Percentiles rank a stretch among this genome's conserved stretches.
phyloP scores from a whole-genome alignment of 1,284 basidiomycete species.

The Microbotryum violaceum region DNA sequence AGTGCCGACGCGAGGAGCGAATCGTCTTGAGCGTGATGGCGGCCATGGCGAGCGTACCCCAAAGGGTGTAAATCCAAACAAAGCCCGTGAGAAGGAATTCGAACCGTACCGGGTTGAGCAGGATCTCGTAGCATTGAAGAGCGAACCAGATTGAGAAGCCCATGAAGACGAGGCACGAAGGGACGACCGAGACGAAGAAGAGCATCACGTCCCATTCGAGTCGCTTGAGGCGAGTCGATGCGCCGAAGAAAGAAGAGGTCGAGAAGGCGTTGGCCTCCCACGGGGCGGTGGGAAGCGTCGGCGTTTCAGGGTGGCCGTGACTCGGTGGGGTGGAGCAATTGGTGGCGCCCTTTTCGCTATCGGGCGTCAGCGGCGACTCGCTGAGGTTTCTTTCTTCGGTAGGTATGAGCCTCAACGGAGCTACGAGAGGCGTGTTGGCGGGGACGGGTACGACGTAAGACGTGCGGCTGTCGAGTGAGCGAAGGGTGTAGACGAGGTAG shows the following conservation, averaged over 20 bases:
- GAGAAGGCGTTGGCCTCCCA: background rate
- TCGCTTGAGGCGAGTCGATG: background rate
- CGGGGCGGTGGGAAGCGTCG: background rate
- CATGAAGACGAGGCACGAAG: constrained; percentile 10
- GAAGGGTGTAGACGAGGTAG: constrained; percentile 13
- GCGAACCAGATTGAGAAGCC: constrained; percentile 5
- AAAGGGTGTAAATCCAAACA: too few relatives aligned
- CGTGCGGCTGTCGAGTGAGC: background rate
- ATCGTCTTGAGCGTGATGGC: too few relatives aligned
- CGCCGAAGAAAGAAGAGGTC: background rate
- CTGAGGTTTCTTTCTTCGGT: background rate
- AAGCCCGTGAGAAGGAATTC: too few relatives aligned
- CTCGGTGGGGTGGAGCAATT: background rate
- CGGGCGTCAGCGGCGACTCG: background rate
- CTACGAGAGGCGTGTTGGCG: constrained; percentile 5
- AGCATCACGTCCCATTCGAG: constrained; percentile 14
- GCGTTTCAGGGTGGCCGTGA: background rate
- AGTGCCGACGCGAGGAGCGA: too few relatives aligned
- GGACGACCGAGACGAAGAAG: constrained; percentile 17
- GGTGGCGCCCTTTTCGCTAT: background rate
- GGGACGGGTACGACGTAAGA: constrained; percentile 4
- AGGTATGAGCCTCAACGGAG: constrained; percentile 5
- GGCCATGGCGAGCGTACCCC: too few relatives aligned
- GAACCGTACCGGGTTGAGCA: too few relatives aligned
- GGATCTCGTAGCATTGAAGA: too few relatives aligned